These are phyloP conservation scores for Sporisorium scitamineum DNA, from an alignment of 1,284 basidiomycete species.

Conservation along the genomic window DNA sequence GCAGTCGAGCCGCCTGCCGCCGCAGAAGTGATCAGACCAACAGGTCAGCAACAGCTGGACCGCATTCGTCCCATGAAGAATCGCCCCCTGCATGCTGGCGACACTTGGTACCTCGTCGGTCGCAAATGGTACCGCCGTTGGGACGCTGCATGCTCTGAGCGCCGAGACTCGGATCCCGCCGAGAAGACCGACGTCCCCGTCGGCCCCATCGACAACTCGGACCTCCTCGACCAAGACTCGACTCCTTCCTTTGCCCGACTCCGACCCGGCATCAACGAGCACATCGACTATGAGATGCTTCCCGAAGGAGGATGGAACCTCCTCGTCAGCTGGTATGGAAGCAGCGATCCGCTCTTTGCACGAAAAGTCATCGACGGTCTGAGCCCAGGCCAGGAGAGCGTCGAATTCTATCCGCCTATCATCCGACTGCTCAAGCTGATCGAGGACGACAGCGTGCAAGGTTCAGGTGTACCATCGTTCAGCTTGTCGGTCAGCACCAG, in stretches of 20 bases:
- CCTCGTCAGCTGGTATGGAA: constrained; percentile 81
- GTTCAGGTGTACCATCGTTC: constrained; percentile 28
- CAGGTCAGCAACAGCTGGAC: constrained; percentile 42
- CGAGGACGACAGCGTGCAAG: constrained; percentile 61
- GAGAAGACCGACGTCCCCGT: constrained; percentile 75
- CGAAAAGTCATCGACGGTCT: constrained; percentile 76
- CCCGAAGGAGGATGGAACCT: constrained; percentile 80
- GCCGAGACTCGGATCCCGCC: constrained; percentile 77
- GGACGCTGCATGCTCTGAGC: constrained; percentile 78
- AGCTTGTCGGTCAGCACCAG: constrained; percentile 56
- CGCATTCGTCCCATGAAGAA: constrained; percentile 47
- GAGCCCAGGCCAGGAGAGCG: constrained; percentile 71
- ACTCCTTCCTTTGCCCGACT: constrained; percentile 49
- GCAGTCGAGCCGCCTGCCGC: constrained; percentile 6
- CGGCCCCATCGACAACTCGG: constrained; percentile 80
- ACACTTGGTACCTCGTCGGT: constrained; percentile 83
- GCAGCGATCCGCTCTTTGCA: constrained; percentile 74
- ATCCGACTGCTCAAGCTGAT: constrained; percentile 75
- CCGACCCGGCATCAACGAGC: constrained; percentile 73
- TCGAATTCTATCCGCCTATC: constrained; percentile 83
- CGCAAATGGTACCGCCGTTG: constrained; percentile 80
- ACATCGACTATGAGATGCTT: constrained; percentile 82
- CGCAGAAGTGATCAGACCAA: constrained; percentile 14
- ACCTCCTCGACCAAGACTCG: constrained; percentile 73
- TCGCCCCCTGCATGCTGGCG: constrained; percentile 73